phyloP scores from a whole-genome alignment of 108 stramenopile species.

The Discostella stelligeroides region DNA sequence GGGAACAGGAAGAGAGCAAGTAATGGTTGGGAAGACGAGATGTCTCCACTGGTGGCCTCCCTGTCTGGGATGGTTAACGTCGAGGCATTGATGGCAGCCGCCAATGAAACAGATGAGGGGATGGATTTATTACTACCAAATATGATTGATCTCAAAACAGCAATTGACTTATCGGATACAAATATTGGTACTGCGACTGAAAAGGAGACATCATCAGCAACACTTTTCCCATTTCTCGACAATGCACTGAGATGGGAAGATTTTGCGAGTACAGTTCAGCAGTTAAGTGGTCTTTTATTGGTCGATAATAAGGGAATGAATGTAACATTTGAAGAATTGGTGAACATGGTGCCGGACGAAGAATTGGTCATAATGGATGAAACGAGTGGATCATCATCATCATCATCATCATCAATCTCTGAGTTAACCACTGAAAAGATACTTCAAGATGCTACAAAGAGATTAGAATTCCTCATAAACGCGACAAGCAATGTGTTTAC shows the following conservation, averaged over 20 bases:
- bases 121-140: slow-evolving; percentile 16
- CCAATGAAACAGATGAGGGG: slow-evolving; percentile 34
- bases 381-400: not conserved
- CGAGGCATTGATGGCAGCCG: slow-evolving; percentile 43
- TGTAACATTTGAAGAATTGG: slow-evolving; percentile 37
- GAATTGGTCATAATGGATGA: slow-evolving; percentile 13
- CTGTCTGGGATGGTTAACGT: slow-evolving; percentile 46
- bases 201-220: slow-evolving; percentile 4
- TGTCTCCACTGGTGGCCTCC: slow-evolving; percentile 41
- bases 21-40: slow-evolving; percentile 33
- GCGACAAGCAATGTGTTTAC: slow-evolving; percentile 52
- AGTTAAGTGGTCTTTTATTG: slow-evolving; percentile 8
- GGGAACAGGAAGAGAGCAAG: not conserved
- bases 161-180: slow-evolving; percentile 1
- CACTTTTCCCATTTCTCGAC: slow-evolving; percentile 46
- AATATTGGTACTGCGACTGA: slow-evolving; percentile 3
- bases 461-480: slow-evolving; percentile 55
- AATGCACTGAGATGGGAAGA: slow-evolving; percentile 44
- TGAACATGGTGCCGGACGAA: slow-evolving; percentile 20
- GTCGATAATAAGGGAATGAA: slow-evolving; percentile 22
- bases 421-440: slow-evolving; percentile 41
- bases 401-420: slow-evolving; percentile 4
- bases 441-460: slow-evolving; percentile 56
- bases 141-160: slow-evolving; percentile 2
- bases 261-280: slow-evolving; percentile 38